Evolutionary conservation across 768 basidiomycete species (phyloP), one percentile per base, ranked within the genome.

Genomic region (Macrocybe gigantea): DNA sequence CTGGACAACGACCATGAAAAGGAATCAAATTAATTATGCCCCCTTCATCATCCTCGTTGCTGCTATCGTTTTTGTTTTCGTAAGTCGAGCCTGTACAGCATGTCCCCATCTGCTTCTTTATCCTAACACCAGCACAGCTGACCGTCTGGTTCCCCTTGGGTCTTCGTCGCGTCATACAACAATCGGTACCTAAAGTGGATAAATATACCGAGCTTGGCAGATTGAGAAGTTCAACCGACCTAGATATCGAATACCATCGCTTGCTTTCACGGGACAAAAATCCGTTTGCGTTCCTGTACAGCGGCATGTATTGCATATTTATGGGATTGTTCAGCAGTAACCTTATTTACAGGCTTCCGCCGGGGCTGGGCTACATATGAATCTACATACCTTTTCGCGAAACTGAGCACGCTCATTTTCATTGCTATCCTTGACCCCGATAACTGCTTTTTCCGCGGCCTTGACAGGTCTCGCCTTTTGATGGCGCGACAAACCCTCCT

Each of bases 1-100:
- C 61, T 90, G 78, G 68, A 87, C 83, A 3, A 89, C 88, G 0
- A 88, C 85, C 1, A 85, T 88, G 83, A 73, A 75, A 47, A 70
- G 72, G 35, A 79, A 84, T 50, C 71, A 82, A 58, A 65, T 87
- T 50, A 90, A 89, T 59, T 83, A 73, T 53, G 85, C 86, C 0
- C 82, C 81, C 22, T 55, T 78, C 3, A 60, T 87, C 13, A 64
- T 90, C 5, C 71, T 80, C n/a, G 56, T 85, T 22, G 76, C 85
- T 0, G 54, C 70, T 0, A 39, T 82, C 8, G 75, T 77, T 3
- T 65, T 88, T 34, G 48, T 63, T 9, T 60, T 72, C 49, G 83
- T 87, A 51, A 60, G 82, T 63, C 8, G 29, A 7, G 12, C 14
- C 10, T 31, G 5, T 32, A 33, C 42, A 43, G 11, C 9, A 37